These are phyloP conservation scores for Boletus reticuloceps DNA, from an alignment of 768 basidiomycete genomes.

Conservation along the genomic window DNA sequence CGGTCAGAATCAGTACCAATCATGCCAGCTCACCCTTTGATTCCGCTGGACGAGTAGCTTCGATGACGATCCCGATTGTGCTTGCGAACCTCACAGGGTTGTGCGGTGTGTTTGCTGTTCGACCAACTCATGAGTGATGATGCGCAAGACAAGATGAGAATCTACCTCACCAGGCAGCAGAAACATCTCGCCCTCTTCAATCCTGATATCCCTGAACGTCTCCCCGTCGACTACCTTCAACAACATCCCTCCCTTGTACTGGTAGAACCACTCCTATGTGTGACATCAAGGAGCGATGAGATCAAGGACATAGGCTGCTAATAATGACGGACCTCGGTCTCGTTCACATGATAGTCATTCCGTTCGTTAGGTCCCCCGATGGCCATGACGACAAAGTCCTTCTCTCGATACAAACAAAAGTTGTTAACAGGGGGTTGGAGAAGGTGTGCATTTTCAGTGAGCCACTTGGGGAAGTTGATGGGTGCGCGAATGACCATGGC, in stretches of 20 bases:
- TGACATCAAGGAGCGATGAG: neutral
- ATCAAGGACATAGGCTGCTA: neutral
- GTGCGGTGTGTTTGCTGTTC: conserved; percentile 88
- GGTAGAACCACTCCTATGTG: conserved; percentile 94
- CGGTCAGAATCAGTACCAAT: neutral
- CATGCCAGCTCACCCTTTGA: conserved; percentile 58
- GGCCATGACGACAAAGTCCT: conserved; percentile 93
- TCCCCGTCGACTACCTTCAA: conserved; percentile 82
- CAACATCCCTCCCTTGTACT: conserved; percentile 91
- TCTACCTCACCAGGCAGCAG: conserved; percentile 72
- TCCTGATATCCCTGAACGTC: conserved; percentile 78
- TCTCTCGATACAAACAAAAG: conserved; percentile 77
- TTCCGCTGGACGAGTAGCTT: conserved; percentile 74
- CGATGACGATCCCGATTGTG: conserved; percentile 90
- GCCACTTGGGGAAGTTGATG: conserved; percentile 89
- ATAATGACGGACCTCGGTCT: conserved; percentile 69
- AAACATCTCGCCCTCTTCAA: conserved; percentile 97
- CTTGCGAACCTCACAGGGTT: conserved; percentile 90
- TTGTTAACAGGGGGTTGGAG: conserved; percentile 93
- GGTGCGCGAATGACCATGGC: conserved; percentile 75
- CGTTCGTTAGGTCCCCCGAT: conserved; percentile 95
- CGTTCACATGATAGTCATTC: conserved; percentile 92
- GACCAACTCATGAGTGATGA: neutral
- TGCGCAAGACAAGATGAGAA: neutral
- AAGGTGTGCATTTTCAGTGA: conserved; percentile 73